Base-by-base conservation (phyloP, 306 rosid species). In the Cicer cuneatum region DNA sequence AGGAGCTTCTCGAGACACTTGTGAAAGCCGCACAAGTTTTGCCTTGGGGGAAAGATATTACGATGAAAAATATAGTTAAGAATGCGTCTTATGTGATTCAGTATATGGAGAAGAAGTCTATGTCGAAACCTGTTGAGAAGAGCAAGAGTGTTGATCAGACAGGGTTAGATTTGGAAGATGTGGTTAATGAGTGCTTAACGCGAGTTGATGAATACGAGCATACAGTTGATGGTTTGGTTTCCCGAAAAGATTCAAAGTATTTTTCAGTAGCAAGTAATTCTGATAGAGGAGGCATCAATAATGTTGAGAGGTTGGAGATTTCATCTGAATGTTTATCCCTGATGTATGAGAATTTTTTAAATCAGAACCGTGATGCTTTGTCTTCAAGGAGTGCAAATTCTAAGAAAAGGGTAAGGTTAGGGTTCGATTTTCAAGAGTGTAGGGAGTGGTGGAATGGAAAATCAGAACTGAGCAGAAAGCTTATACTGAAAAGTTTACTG, bases 11-110 rank as follows among this genome's bases (percentile, higher is more conserved):
- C 19, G 85, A 88, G 71, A 79, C 80, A 1, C 90, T 92, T 52
- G 98, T 92, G 39, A 78, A 92, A 78, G 93, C 81, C 15, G 96
- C 96, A 0, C 86, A 88, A 60, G 92, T 75, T 40, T 83, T 92
- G 86, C 96, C 96, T 43, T 92, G 98, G 98, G 98, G 98, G 16
- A 87, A 80, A 79, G 90, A 92, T 86, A 82, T 90, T 57, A 92
- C 76, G 0, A 75, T 45, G 10, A 92, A 88, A 63, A 92, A 90
- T 76, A 69, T 92, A 1, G 69, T 90, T 16, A 88, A 83, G 76
- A 87, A 85, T 79, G 92, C 85, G 0, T 87, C 89, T 0, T 76
- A 82, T 71, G 87, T 90, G 71, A 85, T 92, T 42, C 87, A 87
- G 78, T 92, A 90, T 57, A 84, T 92, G 91, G 94, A 88, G 86